A percentile compares a stretch with the other conserved stretches of the same genome.
Conservation (phyloP, 2,329 filamentous ascomycete species). For the Tolypocladium inflatum region DNA sequence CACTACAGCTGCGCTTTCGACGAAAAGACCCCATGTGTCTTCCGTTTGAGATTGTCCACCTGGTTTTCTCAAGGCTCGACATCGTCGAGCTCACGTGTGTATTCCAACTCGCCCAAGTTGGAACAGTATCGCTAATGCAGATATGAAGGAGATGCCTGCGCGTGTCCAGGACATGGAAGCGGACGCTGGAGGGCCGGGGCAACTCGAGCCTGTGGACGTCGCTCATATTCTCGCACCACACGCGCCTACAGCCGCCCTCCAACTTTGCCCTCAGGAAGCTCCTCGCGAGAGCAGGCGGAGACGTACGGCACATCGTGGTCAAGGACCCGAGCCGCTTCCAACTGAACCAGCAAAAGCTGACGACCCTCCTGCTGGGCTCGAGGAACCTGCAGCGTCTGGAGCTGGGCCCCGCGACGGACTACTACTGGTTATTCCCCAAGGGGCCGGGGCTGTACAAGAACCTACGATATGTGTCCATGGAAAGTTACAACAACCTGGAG, state of each 20-base stretch:
- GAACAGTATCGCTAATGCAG: neutral
- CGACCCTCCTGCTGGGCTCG: conserved; percentile 14
- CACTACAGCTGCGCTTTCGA: conserved; percentile 21
- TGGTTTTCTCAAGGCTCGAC: conserved; percentile 24
- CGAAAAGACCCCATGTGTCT: conserved; percentile 25
- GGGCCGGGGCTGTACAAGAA: conserved; percentile 4
- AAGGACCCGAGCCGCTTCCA: conserved; percentile 14
- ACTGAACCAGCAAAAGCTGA: conserved; percentile 19
- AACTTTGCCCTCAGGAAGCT: conserved; percentile 16
- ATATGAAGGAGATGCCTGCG: conserved; percentile 16
- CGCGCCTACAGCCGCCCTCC: neutral
- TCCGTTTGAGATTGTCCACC: conserved; percentile 25
- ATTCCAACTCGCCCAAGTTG: neutral
- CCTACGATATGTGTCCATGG: conserved; percentile 6
- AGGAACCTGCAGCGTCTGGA: conserved; percentile 17
- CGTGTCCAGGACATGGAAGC: conserved; percentile 23
- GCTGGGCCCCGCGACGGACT: conserved; percentile 7
- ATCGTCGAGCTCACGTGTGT: conserved; percentile 20
- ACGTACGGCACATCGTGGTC: conserved; percentile 17
- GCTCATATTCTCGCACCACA: conserved; percentile 14
- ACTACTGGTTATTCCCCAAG: conserved; percentile 1
- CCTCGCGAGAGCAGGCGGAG: conserved; percentile 19
- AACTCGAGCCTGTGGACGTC: conserved; percentile 20
- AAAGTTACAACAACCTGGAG: conserved; percentile 2
- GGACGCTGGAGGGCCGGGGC: conserved; percentile 16